phyloP scores from a whole-genome alignment of 495 filamentous ascomycete species.

The Glutinoglossum americanum region DNA sequence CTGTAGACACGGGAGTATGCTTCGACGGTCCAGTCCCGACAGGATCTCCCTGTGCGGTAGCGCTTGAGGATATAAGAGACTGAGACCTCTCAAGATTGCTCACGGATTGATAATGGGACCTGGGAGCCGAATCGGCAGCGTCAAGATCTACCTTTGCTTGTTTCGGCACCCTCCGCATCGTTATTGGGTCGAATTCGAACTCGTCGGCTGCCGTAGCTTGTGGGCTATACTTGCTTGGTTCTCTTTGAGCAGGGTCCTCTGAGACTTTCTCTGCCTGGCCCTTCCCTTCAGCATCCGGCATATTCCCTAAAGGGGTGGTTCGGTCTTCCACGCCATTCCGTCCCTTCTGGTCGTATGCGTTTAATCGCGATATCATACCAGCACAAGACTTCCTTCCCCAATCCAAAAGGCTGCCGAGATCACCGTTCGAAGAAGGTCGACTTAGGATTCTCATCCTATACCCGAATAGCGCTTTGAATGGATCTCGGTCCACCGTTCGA shows the following conservation, averaged over 20 bases:
- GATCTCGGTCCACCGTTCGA: constrained; percentile 5
- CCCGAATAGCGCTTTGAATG: constrained; percentile 6
- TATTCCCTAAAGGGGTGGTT: background rate
- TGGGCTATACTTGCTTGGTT: background rate
- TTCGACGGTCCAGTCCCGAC: background rate
- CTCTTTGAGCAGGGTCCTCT: background rate
- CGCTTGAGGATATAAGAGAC: background rate
- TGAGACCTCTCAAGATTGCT: background rate
- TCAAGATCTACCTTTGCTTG: background rate
- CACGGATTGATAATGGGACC: background rate
- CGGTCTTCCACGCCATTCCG: background rate
- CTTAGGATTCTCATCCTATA: background rate
- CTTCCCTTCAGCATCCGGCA: background rate
- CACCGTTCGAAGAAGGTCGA: background rate
- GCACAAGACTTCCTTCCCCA: background rate
- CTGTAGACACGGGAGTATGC: background rate
- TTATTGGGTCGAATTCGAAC: constrained; percentile 7
- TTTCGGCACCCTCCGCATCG: constrained; percentile 6
- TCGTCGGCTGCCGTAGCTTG: background rate
- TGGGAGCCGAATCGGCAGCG: background rate
- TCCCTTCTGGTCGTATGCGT: background rate
- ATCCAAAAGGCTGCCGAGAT: background rate
- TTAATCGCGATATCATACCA: background rate
- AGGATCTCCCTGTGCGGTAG: background rate
- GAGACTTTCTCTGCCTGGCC: background rate